Conservation (phyloP, 2,329 filamentous ascomycete species). For the Alternaria brassicae region DNA sequence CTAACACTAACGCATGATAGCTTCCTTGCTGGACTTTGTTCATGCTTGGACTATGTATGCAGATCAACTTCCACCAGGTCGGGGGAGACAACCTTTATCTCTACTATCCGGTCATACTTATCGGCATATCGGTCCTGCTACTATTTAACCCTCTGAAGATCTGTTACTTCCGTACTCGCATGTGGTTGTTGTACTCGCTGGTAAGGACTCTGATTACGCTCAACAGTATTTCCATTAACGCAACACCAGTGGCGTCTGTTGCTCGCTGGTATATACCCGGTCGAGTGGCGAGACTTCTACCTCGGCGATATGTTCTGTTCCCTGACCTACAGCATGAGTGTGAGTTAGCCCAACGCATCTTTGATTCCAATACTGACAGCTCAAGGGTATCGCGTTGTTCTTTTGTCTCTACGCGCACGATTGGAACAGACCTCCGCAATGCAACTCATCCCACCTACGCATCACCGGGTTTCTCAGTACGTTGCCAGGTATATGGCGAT, state of each 20-base stretch:
- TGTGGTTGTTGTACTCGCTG: conserved; percentile 90
- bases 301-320: conserved; percentile 98
- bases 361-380: conserved; percentile 5
- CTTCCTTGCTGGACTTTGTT: conserved; percentile 86
- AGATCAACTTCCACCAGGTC: conserved; percentile 83
- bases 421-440: conserved; percentile 76
- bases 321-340: conserved; percentile 85
- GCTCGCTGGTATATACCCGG: conserved; percentile 85
- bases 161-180: conserved; percentile 77
- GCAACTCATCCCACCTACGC: conserved; percentile 85
- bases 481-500: conserved; percentile 87
- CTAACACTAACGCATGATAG: conserved; percentile 43
- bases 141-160: conserved; percentile 78
- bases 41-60: conserved; percentile 78
- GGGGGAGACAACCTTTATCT: conserved; percentile 73
- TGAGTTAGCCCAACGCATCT: conserved; percentile 57
- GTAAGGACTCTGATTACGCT: conserved; percentile 58
- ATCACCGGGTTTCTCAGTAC: conserved; percentile 84
- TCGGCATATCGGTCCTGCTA: conserved; percentile 70
- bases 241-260: conserved; percentile 76
- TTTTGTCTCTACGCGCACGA: conserved; percentile 87
- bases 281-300: conserved; percentile 98
- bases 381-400: conserved; percentile 85
- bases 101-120: conserved; percentile 85
- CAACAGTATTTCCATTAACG: conserved; percentile 34